These are phyloP conservation scores for Aspergillus ruber DNA, from an alignment of 2,329 filamentous ascomycete species.

Conservation along the genomic window DNA sequence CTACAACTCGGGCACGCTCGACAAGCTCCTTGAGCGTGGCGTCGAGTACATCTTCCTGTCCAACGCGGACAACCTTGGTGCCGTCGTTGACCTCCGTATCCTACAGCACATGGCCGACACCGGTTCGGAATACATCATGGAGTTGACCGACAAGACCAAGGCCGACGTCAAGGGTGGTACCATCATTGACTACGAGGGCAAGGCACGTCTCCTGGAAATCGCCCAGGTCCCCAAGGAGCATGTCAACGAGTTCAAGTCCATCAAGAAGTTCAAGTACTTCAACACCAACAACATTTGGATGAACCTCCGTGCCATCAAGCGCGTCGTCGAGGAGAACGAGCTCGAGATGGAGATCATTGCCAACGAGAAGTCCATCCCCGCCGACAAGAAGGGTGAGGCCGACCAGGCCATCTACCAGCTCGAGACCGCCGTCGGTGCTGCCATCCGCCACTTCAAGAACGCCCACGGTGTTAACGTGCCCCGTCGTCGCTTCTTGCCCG, in stretches of 20 bases:
- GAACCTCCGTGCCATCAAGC: constrained; percentile 95
- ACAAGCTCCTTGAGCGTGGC: constrained; percentile 89
- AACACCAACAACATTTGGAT: constrained; percentile 99
- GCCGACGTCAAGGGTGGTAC: constrained; percentile 99
- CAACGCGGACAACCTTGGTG: constrained; percentile 97
- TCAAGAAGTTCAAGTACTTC: constrained; percentile 99
- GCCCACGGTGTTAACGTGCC: constrained; percentile 99
- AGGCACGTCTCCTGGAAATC: constrained; percentile 93
- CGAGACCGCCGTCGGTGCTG: constrained; percentile 95
- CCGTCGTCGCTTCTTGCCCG: constrained; percentile 93
- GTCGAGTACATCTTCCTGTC: constrained; percentile 98
- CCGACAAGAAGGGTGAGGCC: constrained; percentile 99
- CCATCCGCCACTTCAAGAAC: constrained; percentile 97
- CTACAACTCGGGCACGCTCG: constrained; percentile 97
- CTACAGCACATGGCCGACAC: constrained; percentile 99
- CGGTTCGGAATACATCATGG: constrained; percentile 98
- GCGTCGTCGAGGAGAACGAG: constrained; percentile 96
- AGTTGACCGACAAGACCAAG: constrained; percentile 99
- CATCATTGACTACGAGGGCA: constrained; percentile 98
- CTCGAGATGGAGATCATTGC: constrained; percentile 99
- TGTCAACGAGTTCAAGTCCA: constrained; percentile 99
- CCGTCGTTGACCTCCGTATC: constrained; percentile 95
- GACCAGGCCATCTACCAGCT: constrained; percentile 97
- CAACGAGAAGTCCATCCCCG: constrained; percentile 97
- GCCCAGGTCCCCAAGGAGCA: constrained; percentile 99